Evolutionary conservation across 2,329 filamentous ascomycete genomes (phyloP), one percentile per base, ranked within the genome.

Genomic region (Lasiodiplodia sp.): DNA sequence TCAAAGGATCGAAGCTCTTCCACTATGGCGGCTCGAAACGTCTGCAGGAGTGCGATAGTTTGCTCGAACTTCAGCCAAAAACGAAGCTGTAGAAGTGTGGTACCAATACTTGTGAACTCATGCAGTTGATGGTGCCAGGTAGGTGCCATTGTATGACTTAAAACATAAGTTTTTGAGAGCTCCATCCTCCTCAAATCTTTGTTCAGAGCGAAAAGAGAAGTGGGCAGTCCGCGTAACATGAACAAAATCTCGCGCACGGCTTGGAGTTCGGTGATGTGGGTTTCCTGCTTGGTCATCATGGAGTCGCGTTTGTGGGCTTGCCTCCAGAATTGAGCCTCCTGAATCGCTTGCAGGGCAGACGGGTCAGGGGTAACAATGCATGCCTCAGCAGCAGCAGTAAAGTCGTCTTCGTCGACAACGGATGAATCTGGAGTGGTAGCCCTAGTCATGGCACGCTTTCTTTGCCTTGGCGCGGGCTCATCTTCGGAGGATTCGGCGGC

Each of bases 181-280:
- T 53, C 49, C 38, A 76, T 38, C 71, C 74, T 8, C 72, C 73
- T 31, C 60, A 64, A 1, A 37, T 71, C 68, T 38, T 66, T 76
- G 72, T 82, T 78, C 71, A 74, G 71, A 11, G 72, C 68, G 73
- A 94, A 97, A 1, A 97, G 76, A 1, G 89, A 90, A 2, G 92
- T 95, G 6, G 89, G 86, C 4, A 96, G 82, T 0, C 94, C 94
- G 66, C 89, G 87, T 0, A 98, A 85, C 92, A 97, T 96, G 74
- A 93, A 95, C 0, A 97, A 82, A 0, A 89, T 87, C 75, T 98
- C 94, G 58, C 93, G 88, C 31, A 94, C 82, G 12, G 90, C 83
- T 71, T 94, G 89, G 1, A 92, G 82, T 76, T 97, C 94, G 0
- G 91, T 87, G 6, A 95, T 82, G 18, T 76, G 73, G 3, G 71